Evolutionary conservation across 2,329 filamentous ascomycete genomes (phyloP).

Genomic region (Stagonosporopsis chrysanthemi): DNA sequence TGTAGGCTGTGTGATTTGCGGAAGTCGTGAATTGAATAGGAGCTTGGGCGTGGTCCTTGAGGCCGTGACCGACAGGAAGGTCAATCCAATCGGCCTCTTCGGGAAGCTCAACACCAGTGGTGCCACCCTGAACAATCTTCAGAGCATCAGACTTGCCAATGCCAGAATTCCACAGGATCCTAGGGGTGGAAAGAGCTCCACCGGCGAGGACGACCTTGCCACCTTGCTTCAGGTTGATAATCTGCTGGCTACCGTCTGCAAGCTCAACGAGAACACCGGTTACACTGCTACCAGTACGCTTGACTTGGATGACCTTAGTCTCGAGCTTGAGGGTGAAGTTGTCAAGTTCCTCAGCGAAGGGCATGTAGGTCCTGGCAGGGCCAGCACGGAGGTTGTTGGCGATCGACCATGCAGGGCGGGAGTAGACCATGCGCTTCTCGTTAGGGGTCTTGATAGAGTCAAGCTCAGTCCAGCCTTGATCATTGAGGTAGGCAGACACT

Average conservation of each 20-base stretch:
- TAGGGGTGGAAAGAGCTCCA: slow-evolving; percentile 59
- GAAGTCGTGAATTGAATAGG: slow-evolving; percentile 24
- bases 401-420: slow-evolving; percentile 24
- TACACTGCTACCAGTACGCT: slow-evolving; percentile 26
- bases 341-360: slow-evolving; percentile 20
- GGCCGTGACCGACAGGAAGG: slow-evolving; percentile 41
- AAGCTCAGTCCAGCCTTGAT: slow-evolving; percentile 26
- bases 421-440: slow-evolving; percentile 30
- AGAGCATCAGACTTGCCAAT: slow-evolving; percentile 37
- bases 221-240: slow-evolving; percentile 65
- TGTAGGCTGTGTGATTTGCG: slow-evolving; percentile 47
- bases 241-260: slow-evolving; percentile 65
- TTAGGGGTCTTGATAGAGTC: slow-evolving; percentile 31
- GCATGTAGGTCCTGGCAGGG: slow-evolving; percentile 33
- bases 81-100: slow-evolving; percentile 32
- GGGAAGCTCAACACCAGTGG: slow-evolving; percentile 27
- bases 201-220: slow-evolving; percentile 58
- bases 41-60: slow-evolving; percentile 33
- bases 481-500: slow-evolving; percentile 27
- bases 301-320: slow-evolving; percentile 32
- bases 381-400: slow-evolving; percentile 29
- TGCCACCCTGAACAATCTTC: slow-evolving; percentile 26
- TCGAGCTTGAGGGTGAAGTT: slow-evolving; percentile 36
- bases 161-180: slow-evolving; percentile 36
- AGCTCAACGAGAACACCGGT: slow-evolving; percentile 33